Evolutionary conservation across 257 asterid species (phyloP).

Genomic region (Nicotiana tomentosiformis): DNA sequence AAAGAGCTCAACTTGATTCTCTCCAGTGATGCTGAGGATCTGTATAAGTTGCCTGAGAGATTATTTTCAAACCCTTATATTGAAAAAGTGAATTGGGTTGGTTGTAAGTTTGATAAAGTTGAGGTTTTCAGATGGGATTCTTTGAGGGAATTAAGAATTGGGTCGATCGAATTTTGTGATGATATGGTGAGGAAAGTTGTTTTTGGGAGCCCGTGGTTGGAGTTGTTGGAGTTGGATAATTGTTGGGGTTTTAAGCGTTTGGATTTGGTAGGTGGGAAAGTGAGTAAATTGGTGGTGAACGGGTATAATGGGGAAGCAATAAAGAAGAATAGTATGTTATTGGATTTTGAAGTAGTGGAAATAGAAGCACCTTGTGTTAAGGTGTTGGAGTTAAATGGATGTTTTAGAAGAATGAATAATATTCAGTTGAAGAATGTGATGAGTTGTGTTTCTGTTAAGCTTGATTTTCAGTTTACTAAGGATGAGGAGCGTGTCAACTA

Average conservation of each 20-base stretch:
- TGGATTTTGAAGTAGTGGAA: neutral
- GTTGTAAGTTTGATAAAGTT: neutral
- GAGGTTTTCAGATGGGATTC: neutral
- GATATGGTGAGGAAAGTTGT: neutral
- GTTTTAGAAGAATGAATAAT: neutral
- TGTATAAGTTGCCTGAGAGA: neutral
- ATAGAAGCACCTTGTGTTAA: slow-evolving; percentile 1
- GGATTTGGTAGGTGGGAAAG: neutral
- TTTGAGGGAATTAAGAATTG: neutral
- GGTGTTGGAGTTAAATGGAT: neutral
- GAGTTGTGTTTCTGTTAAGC: neutral
- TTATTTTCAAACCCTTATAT: neutral
- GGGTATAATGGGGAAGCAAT: neutral
- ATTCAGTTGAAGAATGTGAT: neutral
- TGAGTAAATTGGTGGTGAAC: slow-evolving; percentile 3
- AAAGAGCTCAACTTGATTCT: neutral
- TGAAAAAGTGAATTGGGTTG: neutral
- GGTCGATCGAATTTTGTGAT: neutral
- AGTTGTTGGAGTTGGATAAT: neutral
- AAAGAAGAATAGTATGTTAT: neutral
- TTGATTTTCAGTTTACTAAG: neutral
- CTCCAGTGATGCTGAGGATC: neutral
- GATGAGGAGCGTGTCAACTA: neutral
- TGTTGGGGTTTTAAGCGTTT: slow-evolving; percentile 3
- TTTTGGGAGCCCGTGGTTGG: neutral